Evolutionary conservation across 2,329 filamentous ascomycete species (phyloP).

Genomic region (Alternaria sp.): DNA sequence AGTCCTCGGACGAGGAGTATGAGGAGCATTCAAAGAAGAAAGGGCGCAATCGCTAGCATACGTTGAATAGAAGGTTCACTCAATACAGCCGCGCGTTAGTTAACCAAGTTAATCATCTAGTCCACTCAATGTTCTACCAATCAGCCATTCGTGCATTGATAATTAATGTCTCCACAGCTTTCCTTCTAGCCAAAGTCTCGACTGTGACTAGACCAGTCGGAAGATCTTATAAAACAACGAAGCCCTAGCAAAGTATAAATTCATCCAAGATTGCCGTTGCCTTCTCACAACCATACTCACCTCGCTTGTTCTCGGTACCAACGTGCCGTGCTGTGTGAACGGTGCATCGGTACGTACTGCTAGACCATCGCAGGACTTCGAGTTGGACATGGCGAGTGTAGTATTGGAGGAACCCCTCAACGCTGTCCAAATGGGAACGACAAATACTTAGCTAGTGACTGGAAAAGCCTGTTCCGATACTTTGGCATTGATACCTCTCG

Average conservation of each 20-base stretch:
- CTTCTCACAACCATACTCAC: neutral
- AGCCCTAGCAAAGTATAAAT: neutral
- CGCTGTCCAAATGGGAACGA: constrained; percentile 3
- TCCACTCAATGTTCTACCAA: neutral
- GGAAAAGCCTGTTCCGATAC: neutral
- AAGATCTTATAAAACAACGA: neutral
- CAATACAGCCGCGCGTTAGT: neutral
- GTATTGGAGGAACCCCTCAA: neutral
- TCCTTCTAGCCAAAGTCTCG: neutral
- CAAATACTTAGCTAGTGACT: neutral
- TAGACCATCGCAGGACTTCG: neutral
- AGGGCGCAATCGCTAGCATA: neutral
- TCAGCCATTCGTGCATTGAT: neutral
- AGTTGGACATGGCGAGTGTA: neutral
- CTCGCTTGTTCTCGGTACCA: constrained; percentile 1
- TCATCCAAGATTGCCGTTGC: neutral
- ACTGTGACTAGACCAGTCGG: constrained; percentile 4
- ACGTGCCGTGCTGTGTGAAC: neutral
- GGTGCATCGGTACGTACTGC: neutral
- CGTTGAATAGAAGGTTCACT: neutral
- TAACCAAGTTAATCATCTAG: neutral
- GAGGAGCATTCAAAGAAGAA: neutral
- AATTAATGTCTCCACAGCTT: neutral
- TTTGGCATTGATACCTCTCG: constrained; percentile 42
- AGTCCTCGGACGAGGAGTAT: neutral